phyloP scores from a whole-genome alignment of 495 filamentous ascomycete genomes.

The Cercophora newfieldiana region DNA sequence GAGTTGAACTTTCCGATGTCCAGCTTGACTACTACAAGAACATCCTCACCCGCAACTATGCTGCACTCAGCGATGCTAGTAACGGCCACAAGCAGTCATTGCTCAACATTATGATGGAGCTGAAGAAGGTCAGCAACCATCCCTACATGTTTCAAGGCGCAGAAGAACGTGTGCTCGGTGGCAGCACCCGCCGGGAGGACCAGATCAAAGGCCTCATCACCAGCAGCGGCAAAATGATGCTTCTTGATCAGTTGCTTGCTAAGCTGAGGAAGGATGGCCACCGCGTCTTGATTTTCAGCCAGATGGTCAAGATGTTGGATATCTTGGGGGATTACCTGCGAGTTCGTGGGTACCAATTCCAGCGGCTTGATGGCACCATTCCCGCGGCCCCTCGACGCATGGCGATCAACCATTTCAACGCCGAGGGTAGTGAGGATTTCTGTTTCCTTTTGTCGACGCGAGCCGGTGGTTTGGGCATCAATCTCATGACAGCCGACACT shows the following conservation, averaged over 20 bases:
- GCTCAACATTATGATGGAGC: conserved; percentile 99
- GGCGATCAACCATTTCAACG: conserved; percentile 98
- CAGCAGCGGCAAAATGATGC: conserved; percentile 98
- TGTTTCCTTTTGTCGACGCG: conserved; percentile 94
- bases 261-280: conserved; percentile 91
- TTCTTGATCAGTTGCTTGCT: conserved; percentile 86
- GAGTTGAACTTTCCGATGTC: conserved; percentile 91
- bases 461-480: conserved; percentile 95
- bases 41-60: conserved; percentile 94
- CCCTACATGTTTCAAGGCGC: conserved; percentile 96
- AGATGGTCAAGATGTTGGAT: conserved; percentile 99
- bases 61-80: conserved; percentile 84
- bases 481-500: conserved; percentile 97
- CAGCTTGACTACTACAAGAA: conserved; percentile 99
- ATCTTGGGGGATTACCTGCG: conserved; percentile 92
- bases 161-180: conserved; percentile 80
- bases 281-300: conserved; percentile 96
- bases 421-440: conserved; percentile 89
- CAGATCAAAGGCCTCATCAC: conserved; percentile 86
- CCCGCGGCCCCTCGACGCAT: conserved; percentile 77
- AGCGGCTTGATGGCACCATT: conserved; percentile 94
- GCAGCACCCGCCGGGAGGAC: conserved; percentile 77
- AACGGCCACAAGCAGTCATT: conserved; percentile 89
- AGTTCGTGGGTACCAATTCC: conserved; percentile 84
- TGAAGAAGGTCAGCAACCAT: conserved; percentile 98